Evolutionary conservation across 768 basidiomycete genomes (phyloP).

Genomic region (Dentipellis fragilis): DNA sequence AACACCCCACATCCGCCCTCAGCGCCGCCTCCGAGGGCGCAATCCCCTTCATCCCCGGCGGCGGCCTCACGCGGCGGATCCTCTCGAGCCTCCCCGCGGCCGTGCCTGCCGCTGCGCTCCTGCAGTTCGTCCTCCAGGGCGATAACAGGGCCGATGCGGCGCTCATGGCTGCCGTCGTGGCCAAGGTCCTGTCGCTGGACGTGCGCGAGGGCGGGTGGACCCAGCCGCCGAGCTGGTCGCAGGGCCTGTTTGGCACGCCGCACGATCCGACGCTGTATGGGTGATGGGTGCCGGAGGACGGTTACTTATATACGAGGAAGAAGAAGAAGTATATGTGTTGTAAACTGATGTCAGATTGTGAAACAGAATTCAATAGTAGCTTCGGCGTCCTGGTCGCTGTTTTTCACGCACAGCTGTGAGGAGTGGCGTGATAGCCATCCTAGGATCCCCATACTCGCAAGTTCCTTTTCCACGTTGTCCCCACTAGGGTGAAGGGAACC

Average conservation of each 20-base stretch:
- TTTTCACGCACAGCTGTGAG: too few relatives aligned
- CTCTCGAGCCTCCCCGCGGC: constrained; percentile 33
- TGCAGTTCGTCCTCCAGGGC: constrained; percentile 76
- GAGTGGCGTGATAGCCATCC: too few relatives aligned
- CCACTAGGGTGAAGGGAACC: too few relatives aligned
- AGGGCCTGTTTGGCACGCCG: constrained; percentile 59
- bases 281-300: constrained; percentile 20
- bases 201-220: constrained; percentile 35
- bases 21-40: constrained; percentile 16
- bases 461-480: too few relatives aligned
- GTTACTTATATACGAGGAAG: neutral
- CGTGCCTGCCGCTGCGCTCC: constrained; percentile 45
- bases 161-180: constrained; percentile 43
- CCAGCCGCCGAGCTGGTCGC: constrained; percentile 55
- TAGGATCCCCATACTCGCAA: too few relatives aligned
- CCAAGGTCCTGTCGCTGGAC: constrained; percentile 36
- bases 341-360: neutral
- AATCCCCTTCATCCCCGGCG: constrained; percentile 71
- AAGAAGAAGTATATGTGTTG: neutral
- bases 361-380: too few relatives aligned
- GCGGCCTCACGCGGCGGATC: constrained; percentile 61
- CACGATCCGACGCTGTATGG: constrained; percentile 69
- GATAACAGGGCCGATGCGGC: constrained; percentile 71
- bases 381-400: too few relatives aligned
- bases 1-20: constrained; percentile 19